These are phyloP conservation scores for Geotrichum carabidarum DNA, from an alignment of 1,139 yeast genomes.

Conservation along the genomic window DNA sequence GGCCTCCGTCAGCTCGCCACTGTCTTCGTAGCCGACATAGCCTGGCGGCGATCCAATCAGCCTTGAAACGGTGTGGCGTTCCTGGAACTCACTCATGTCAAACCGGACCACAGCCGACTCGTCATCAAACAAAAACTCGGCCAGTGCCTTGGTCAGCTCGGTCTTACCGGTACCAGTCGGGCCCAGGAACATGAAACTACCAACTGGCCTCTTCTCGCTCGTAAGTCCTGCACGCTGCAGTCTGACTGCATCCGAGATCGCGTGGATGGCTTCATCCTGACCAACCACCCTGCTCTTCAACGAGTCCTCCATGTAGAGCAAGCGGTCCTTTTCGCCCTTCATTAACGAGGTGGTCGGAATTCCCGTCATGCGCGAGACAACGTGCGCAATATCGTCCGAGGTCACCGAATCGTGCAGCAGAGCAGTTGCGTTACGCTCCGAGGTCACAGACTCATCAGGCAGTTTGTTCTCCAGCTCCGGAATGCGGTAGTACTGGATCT, in stretches of 20 bases:
- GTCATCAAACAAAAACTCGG: constrained; percentile 86
- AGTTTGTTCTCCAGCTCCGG: constrained; percentile 70
- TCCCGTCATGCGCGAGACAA: constrained; percentile 91
- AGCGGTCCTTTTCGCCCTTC: constrained; percentile 91
- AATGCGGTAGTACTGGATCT: constrained; percentile 76
- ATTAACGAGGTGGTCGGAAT: constrained; percentile 87
- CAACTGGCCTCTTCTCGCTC: constrained; percentile 89
- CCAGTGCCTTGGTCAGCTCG: constrained; percentile 84
- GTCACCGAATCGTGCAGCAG: constrained; percentile 89
- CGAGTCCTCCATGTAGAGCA: constrained; percentile 79
- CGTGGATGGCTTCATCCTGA: constrained; percentile 88
- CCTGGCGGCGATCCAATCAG: constrained; percentile 98
- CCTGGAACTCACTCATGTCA: constrained; percentile 98
- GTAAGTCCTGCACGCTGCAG: constrained; percentile 95
- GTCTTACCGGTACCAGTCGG: constrained; percentile 99
- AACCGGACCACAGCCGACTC: constrained; percentile 80
- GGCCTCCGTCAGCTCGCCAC: constrained; percentile 93
- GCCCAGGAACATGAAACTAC: constrained; percentile 91
- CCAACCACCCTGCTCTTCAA: constrained; percentile 80
- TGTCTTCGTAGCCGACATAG: constrained; percentile 89
- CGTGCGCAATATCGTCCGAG: constrained; percentile 87
- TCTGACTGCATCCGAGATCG: constrained; percentile 90
- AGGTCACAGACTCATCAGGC: constrained; percentile 41
- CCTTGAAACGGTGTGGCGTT: constrained; percentile 82
- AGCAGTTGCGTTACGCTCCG: constrained; percentile 29